Percentiles rank a stretch among this genome's conserved stretches.
These are phyloP conservation scores for Periconia macrospinosa DNA, from an alignment of 2,329 filamentous ascomycete genomes.

Conservation along the genomic window DNA sequence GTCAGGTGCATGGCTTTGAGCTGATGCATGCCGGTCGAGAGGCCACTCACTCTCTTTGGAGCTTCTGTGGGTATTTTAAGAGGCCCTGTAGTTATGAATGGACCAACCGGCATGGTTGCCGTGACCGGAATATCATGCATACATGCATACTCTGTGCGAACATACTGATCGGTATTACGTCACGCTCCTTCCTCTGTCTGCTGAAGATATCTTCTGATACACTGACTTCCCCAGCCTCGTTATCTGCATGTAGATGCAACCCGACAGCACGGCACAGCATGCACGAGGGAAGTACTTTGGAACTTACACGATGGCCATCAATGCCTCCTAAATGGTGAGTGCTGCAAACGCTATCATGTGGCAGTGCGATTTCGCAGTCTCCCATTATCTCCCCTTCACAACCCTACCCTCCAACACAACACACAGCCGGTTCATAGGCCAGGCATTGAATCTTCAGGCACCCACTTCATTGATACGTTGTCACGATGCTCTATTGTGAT, in stretches of 20 bases:
- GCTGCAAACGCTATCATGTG: not conserved
- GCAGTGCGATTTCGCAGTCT: not conserved
- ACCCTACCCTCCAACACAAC: not conserved
- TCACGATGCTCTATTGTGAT: not conserved
- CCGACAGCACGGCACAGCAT: not conserved
- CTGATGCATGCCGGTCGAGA: not conserved
- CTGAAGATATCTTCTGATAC: not conserved
- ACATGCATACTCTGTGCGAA: not conserved
- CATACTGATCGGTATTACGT: not conserved
- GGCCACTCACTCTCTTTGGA: not conserved
- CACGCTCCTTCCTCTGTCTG: not conserved
- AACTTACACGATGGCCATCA: not conserved
- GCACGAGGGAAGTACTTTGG: too few relatives aligned
- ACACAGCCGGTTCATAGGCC: not conserved
- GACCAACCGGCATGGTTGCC: not conserved
- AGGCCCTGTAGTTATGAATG: not conserved
- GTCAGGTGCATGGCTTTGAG: not conserved
- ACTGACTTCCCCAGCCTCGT: not conserved
- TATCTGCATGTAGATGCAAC: not conserved
- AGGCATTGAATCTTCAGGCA: not conserved
- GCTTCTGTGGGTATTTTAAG: not conserved
- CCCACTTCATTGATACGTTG: not conserved
- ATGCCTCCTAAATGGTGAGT: not conserved
- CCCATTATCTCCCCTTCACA: not conserved
- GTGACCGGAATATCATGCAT: not conserved